Base-by-base conservation (phyloP, 371 early-diverging fungal species). In the Batkoa obscura region DNA sequence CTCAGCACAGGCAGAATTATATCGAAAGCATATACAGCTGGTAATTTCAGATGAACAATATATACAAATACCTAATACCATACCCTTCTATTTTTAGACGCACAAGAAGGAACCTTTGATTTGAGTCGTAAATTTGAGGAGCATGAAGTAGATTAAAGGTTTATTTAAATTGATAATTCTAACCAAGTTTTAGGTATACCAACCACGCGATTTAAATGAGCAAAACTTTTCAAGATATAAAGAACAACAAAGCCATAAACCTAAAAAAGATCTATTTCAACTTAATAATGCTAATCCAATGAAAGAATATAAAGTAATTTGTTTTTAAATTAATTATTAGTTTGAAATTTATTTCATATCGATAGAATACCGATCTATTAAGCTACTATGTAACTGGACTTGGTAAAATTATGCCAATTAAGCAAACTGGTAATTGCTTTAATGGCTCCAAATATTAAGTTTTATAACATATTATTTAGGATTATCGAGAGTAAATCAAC, bases 351-450 rank as follows among this genome's bases (percentile, higher is more conserved):
- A 6, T 15, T 15, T 13, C 23, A 45, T 12, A 13, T 45, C 23
- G 8, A 45, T 48, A 74, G 70, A 83, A 86, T 62, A 68, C 65
- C n/a, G 62, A 61, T 35, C 60, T 87, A 31, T 64, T 89, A 58
- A 72, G 81, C 38, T 66, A 74, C 59, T 89, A 81, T 62, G 77
- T 89, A 42, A 78, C 87, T 12, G 83, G 83, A 31, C 77, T 84
- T 68, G 90, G 90, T 45, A 77, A 78, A 58, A 85, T 89, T 57
- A 70, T 80, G 60, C 86, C 86, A 50, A 68, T 84, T 58, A 64
- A 73, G 56, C 74, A 82, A 60, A 86, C 86, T 5, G 83, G 79
- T 48, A 48, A 31, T 32, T 39, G 6, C 13, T 39, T 9, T 3
- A 48, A 15, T 32, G 17, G 8, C 23, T 45, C 15, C 5, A 13